Evolutionary conservation across 805 yeast species (phyloP).

Genomic region (Candida parachauliodes): DNA sequence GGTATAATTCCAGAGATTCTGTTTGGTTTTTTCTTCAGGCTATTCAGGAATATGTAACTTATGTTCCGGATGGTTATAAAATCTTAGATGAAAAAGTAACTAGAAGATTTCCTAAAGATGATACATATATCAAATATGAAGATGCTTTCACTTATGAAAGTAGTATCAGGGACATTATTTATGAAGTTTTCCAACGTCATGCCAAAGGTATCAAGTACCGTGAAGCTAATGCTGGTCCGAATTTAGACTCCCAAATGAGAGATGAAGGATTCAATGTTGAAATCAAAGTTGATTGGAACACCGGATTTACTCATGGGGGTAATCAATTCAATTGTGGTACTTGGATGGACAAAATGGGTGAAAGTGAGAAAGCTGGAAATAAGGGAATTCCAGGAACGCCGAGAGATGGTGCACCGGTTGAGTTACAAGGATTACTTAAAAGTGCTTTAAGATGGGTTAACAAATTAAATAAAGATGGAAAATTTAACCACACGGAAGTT

Average conservation of each 20-base stretch:
- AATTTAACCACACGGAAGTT: conserved; percentile 58
- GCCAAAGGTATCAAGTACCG: conserved; percentile 84
- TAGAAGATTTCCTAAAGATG: conserved; percentile 88
- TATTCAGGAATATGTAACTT: conserved; percentile 73
- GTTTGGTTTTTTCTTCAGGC: conserved; percentile 91
- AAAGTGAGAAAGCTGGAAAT: conserved; percentile 74
- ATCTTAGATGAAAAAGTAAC: conserved; percentile 69
- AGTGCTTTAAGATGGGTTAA: conserved; percentile 79
- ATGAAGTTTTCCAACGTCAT: conserved; percentile 81
- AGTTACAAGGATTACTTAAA: conserved; percentile 83
- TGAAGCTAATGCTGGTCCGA: conserved; percentile 93
- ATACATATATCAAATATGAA: conserved; percentile 64
- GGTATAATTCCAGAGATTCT: conserved; percentile 96
- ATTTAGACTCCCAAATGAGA: conserved; percentile 85
- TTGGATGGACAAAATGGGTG: conserved; percentile 99
- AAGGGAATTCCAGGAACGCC: conserved; percentile 98
- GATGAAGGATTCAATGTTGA: conserved; percentile 89
- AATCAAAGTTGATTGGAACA: conserved; percentile 79
- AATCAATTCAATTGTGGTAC: conserved; percentile 94
- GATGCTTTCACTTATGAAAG: conserved; percentile 77
- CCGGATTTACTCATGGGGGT: conserved; percentile 88
- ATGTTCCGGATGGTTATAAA: conserved; percentile 64
- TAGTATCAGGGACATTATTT: conserved; percentile 71
- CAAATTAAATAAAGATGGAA: conserved; percentile 48
- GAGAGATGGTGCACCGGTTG: conserved; percentile 94